A percentile compares a stretch with the other conserved stretches of the same genome.
These are phyloP conservation scores for Solanum dulcamara DNA, from an alignment of 257 asterid genomes.

Conservation along the genomic window DNA sequence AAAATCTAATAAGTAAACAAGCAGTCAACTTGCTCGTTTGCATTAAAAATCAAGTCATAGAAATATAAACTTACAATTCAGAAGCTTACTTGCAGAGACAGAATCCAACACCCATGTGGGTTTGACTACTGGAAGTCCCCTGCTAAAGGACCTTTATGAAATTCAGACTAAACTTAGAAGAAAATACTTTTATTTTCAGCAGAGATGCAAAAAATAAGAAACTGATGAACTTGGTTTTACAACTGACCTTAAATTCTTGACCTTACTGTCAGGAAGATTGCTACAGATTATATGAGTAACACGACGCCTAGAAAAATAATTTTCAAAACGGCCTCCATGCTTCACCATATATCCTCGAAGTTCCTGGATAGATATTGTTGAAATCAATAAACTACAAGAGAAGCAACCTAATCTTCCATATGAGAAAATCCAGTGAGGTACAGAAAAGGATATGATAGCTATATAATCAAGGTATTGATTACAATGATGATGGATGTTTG, in stretches of 20 bases:
- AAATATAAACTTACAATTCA: constrained; percentile 54
- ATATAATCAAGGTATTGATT: not conserved
- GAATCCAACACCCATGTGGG: constrained; percentile 90
- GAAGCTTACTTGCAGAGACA: constrained; percentile 70
- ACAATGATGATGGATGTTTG: not conserved
- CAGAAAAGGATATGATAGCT: not conserved
- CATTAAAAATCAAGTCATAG: not conserved
- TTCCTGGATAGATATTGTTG: constrained; percentile 34
- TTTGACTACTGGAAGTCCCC: constrained; percentile 94
- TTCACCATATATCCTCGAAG: constrained; percentile 78
- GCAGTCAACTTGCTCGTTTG: not conserved
- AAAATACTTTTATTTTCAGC: not conserved
- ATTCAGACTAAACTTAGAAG: not conserved
- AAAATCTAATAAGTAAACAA: not conserved
- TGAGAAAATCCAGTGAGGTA: not conserved
- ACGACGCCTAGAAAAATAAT: constrained; percentile 72
- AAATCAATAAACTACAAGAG: not conserved
- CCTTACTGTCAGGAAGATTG: constrained; percentile 90
- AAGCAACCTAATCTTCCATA: not conserved
- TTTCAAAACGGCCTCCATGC: constrained; percentile 83
- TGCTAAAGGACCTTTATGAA: constrained; percentile 71
- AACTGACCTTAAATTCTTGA: constrained; percentile 81
- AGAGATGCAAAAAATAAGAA: constrained; percentile 6
- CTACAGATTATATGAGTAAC: constrained; percentile 95
- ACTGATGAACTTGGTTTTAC: not conserved